Base-by-base conservation (phyloP, 345 rosid genomes). In the Brassica carinata region DNA sequence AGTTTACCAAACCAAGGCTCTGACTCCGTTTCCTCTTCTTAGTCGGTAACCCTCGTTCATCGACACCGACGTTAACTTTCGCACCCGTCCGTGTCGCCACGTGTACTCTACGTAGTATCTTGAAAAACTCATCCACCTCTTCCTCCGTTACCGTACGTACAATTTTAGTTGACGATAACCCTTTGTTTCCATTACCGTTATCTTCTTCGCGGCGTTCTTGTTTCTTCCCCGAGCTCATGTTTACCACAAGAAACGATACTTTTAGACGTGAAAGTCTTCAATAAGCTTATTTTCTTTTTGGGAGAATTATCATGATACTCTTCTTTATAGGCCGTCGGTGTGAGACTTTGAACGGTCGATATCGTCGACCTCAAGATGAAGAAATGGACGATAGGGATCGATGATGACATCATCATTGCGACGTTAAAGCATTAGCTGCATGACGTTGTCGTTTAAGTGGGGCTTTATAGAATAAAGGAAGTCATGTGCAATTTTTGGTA, bases 11-110 rank as follows among this genome's bases (percentile, higher is more conserved):
- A 15, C 36, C 78, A 58, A 40, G 18, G 1, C 61, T 59, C 64
- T 81, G 65, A 45, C 77, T 81, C 84, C 81, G 71, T 82, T 82
- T 82, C 78, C 84, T 82, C 74, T 82, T 82, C 75, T 72, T 77
- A 26, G 81, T 77, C 75, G 74, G 74, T 76, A 69, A 80, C 75
- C 61, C 69, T 36, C 67, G 30, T 1, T 58, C 68, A 64, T 0
- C 80, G 7, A 13, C 73, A 59, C 51, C 77, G 70, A 59, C 81
- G 74, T 81, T 77, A 77, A 66, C 77, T 72, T 72, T 76, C 18
- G 61, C 31, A 8, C 38, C 64, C 29, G 70, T 45, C 7, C 78
- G 14, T 61, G 81, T 36, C 36, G 82, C 73, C 82, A 74, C 79
- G 82, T 82, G 85, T 69, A 73, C 73, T 55, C 79, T 82, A 29